A percentile compares a stretch with the other conserved stretches of the same genome.
These are phyloP conservation scores for Apium graveolens DNA, from an alignment of 129 eudicot genomes.

Conservation along the genomic window DNA sequence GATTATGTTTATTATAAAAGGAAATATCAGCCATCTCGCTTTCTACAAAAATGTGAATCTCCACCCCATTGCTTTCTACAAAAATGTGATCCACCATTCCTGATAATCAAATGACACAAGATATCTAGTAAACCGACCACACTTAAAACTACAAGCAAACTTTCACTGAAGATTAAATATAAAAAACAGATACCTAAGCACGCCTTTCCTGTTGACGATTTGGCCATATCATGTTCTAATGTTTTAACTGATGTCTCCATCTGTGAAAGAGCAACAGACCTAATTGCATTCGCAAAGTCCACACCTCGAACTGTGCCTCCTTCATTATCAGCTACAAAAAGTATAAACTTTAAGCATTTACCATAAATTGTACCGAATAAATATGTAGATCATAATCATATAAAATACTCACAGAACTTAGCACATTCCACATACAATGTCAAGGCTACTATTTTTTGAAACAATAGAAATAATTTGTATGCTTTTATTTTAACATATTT, in stretches of 20 bases:
- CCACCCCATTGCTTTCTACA: constrained; percentile 69
- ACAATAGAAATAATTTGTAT: no score
- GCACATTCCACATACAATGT: no score
- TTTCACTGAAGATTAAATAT: background rate
- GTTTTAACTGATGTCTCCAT: constrained; percentile 90
- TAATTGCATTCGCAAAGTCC: constrained; percentile 47
- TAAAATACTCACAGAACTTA: no score
- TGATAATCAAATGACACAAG: constrained; percentile 16
- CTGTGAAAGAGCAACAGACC: constrained; percentile 51
- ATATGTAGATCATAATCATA: no score
- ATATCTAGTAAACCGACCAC: background rate
- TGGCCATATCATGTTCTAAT: constrained; percentile 53
- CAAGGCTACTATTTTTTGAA: no score
- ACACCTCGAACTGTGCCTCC: constrained; percentile 20
- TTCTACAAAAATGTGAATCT: constrained; percentile 68
- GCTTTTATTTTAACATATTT: no score
- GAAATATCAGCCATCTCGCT: constrained; percentile 81
- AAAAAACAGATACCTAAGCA: constrained; percentile 41
- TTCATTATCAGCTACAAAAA: constrained; percentile 19
- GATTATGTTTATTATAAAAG: constrained; percentile 31
- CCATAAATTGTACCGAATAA: no score
- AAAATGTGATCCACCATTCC: constrained; percentile 95
- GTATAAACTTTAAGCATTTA: no score
- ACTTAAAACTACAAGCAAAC: background rate
- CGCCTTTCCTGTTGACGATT: constrained; percentile 71